phyloP scores from a whole-genome alignment of 2,329 filamentous ascomycete genomes.

The Clarireedia sp. region DNA sequence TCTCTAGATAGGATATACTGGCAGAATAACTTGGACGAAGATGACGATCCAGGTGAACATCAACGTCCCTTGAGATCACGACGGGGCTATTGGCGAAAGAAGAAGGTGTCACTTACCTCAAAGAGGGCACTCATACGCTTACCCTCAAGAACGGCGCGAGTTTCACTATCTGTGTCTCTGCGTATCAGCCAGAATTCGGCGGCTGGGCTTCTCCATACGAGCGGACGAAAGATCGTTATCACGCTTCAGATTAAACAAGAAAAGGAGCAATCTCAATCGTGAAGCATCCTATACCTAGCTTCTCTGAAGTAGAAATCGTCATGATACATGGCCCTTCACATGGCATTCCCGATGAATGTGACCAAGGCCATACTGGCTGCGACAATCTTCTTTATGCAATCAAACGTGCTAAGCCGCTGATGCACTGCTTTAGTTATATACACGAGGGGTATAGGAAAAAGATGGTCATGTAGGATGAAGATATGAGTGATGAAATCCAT shows the following conservation, averaged over 20 bases:
- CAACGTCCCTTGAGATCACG: conserved; percentile 18
- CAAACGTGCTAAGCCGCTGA: conserved; percentile 39
- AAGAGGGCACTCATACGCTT: conserved; percentile 28
- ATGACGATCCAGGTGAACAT: conserved; percentile 14
- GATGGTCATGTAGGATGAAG: conserved; percentile 40
- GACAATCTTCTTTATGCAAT: conserved; percentile 44
- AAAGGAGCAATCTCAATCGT: conserved; percentile 13
- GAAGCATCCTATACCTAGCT: conserved; percentile 31
- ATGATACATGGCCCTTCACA: conserved; percentile 54
- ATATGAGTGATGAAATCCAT: conserved; percentile 28
- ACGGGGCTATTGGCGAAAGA: conserved; percentile 19
- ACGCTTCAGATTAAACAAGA: conserved; percentile 11
- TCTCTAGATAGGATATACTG: conserved; percentile 46
- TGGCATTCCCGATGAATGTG: conserved; percentile 40
- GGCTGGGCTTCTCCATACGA: conserved; percentile 27
- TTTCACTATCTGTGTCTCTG: conserved; percentile 29
- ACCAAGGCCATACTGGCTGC: conserved; percentile 55
- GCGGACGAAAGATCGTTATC: conserved; percentile 24
- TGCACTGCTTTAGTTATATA: conserved; percentile 59
- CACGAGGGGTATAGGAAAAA: conserved; percentile 52
- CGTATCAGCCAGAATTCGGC: conserved; percentile 28
- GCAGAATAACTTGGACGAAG: conserved; percentile 2
- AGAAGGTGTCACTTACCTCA: conserved; percentile 26
- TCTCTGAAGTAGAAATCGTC: conserved; percentile 46
- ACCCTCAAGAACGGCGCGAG: conserved; percentile 23